Percentiles rank a stretch among this genome's conserved stretches.
These are phyloP conservation scores for Ogataea salicorniae DNA, from an alignment of 805 yeast genomes.

Conservation along the genomic window DNA sequence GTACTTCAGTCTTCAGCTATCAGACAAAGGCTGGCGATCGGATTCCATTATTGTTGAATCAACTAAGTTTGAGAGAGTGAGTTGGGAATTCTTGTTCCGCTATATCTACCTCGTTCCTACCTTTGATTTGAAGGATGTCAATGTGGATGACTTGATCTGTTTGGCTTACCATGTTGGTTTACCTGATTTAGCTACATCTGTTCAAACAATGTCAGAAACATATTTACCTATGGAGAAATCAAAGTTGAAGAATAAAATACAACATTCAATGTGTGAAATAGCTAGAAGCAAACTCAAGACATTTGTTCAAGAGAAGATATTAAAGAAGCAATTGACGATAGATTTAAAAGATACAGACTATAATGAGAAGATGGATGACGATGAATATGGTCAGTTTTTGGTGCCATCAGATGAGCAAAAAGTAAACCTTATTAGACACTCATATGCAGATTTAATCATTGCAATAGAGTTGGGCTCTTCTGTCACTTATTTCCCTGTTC, in stretches of 20 bases:
- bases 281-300: slow-evolving; percentile 32
- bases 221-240: slow-evolving; percentile 20
- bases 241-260: slow-evolving; percentile 30
- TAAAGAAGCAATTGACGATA: slow-evolving; percentile 15
- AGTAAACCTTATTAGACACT: slow-evolving; percentile 15
- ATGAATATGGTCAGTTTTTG: slow-evolving; percentile 9
- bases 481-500: slow-evolving; percentile 51
- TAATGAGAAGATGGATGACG: not conserved
- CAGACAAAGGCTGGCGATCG: not conserved
- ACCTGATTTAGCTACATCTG: slow-evolving; percentile 29
- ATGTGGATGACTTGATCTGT: slow-evolving; percentile 25
- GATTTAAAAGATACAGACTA: not conserved
- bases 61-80: slow-evolving; percentile 17
- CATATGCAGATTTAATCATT: slow-evolving; percentile 46
- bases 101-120: slow-evolving; percentile 24
- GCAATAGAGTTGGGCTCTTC: slow-evolving; percentile 25
- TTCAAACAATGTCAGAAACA: slow-evolving; percentile 21
- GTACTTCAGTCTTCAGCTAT: slow-evolving; percentile 1
- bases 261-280: slow-evolving; percentile 30
- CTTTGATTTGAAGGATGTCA: slow-evolving; percentile 30
- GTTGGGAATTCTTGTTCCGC: slow-evolving; percentile 31
- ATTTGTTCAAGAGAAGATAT: slow-evolving; percentile 26
- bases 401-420: slow-evolving; percentile 17
- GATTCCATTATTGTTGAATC: not conserved
- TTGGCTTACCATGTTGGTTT: slow-evolving; percentile 37